Conservation (phyloP, 139 green algal genomes). For the Trebouxia sp. region DNA sequence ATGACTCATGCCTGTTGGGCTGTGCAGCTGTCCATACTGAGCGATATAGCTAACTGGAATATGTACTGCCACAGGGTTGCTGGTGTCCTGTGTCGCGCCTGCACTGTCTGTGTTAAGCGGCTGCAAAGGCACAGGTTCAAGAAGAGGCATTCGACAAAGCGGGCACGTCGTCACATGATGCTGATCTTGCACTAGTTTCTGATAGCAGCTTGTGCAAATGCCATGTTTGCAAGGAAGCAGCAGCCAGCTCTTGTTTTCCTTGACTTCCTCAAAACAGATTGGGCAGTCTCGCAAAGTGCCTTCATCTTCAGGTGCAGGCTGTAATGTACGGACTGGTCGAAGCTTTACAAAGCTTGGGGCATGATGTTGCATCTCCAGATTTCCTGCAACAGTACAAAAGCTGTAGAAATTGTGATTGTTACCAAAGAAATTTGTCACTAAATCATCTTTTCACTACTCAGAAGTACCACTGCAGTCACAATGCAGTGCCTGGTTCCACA, state of each 20-base stretch:
- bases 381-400: neutral
- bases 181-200: neutral
- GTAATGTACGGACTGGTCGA: neutral
- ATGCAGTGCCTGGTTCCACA: too few species aligned
- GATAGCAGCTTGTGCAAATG: neutral
- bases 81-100: too few species aligned
- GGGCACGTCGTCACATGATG: neutral
- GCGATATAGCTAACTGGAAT: too few species aligned
- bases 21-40: too few species aligned
- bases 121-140: neutral
- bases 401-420: too few species aligned
- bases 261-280: conserved; percentile 16
- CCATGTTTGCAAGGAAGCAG: conserved; percentile 19
- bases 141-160: conserved; percentile 9
- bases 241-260: neutral
- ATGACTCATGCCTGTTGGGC: too few species aligned
- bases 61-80: too few species aligned
- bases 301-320: neutral
- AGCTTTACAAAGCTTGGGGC: neutral
- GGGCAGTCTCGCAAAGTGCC: neutral
- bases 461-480: too few species aligned
- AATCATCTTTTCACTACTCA: too few species aligned
- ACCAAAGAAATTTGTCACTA: too few species aligned
- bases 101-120: too few species aligned
- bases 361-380: neutral